A percentile compares a stretch with the other conserved stretches of the same genome.
Evolutionary conservation across 306 rosid genomes (phyloP).

Genomic region (Purshia tridentata): DNA sequence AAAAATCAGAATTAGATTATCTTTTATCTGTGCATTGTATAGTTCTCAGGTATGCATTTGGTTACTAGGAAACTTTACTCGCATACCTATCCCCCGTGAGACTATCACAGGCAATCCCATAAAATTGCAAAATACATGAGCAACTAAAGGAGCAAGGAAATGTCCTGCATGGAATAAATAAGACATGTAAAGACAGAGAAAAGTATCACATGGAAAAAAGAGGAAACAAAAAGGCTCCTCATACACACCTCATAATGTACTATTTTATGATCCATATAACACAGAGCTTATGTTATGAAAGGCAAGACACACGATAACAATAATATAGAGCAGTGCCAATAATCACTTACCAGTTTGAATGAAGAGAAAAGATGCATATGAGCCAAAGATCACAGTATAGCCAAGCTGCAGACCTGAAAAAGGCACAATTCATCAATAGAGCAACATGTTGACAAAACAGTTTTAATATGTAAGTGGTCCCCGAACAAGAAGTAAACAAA

Average conservation of each 20-base stretch:
- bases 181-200: neutral
- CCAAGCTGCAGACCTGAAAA: slow-evolving; percentile 91
- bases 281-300: neutral
- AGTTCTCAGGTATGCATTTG: neutral
- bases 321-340: neutral
- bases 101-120: slow-evolving; percentile 81
- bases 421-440: slow-evolving; percentile 7
- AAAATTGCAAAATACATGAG: slow-evolving; percentile 78
- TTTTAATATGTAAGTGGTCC: neutral
- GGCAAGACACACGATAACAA: neutral
- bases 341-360: slow-evolving; percentile 74
- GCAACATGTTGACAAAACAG: neutral
- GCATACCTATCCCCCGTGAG: slow-evolving; percentile 64
- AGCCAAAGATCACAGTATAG: slow-evolving; percentile 87
- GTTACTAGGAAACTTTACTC: slow-evolving; percentile 13
- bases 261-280: neutral
- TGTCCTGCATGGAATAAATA: slow-evolving; percentile 63
- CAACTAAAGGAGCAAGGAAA: slow-evolving; percentile 76
- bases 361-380: slow-evolving; percentile 91
- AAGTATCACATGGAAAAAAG: neutral
- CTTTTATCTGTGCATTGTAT: neutral
- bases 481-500: neutral
- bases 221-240: neutral
- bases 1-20: neutral
- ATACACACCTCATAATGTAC: neutral